Evolutionary conservation across 176 grass and related monocot genomes (phyloP).

Genomic region (Eleusine indica): DNA sequence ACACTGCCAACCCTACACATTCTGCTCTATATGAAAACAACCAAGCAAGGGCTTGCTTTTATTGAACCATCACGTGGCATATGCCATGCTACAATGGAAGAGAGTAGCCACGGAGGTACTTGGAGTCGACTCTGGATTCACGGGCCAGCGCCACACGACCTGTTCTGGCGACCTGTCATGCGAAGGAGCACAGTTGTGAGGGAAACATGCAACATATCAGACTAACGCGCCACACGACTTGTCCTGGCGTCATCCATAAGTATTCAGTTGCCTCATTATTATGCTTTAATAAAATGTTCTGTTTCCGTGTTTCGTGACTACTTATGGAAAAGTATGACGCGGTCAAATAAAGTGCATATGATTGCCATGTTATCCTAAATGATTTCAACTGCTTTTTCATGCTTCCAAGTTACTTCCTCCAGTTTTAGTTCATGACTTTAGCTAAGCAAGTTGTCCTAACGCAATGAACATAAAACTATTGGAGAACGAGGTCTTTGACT

Average conservation of each 20-base stretch:
- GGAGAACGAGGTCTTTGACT: background rate
- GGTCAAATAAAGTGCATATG: background rate
- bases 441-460: background rate
- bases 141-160: conserved; percentile 73
- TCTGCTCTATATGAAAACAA: background rate
- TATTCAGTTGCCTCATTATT: background rate
- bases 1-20: conserved; percentile 6
- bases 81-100: conserved; percentile 45
- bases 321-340: background rate
- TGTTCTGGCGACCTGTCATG: conserved; percentile 79
- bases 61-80: background rate
- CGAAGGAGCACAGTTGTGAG: background rate
- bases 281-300: background rate
- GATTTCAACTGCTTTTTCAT: background rate
- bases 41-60: background rate
- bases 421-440: background rate
- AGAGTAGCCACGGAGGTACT: conserved; percentile 69
- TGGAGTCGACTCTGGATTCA: conserved; percentile 83
- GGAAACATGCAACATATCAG: background rate
- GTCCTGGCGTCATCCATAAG: background rate
- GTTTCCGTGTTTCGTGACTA: background rate
- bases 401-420: background rate
- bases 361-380: background rate
- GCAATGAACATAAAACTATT: background rate
- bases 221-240: background rate